Conservation (phyloP, 352 stramenopile species). For the Blastocystis sp. region DNA sequence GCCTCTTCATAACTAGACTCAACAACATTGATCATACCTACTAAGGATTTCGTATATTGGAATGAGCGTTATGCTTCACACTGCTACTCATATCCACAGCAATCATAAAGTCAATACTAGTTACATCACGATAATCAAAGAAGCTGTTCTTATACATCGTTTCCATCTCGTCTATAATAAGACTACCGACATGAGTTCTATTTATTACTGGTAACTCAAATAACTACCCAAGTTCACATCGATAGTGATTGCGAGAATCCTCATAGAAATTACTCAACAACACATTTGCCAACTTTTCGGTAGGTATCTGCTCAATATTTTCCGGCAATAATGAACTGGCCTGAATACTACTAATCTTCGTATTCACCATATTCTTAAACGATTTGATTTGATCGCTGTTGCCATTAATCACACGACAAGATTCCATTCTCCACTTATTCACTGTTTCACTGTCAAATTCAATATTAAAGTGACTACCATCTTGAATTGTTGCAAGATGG, state of each 20-base stretch:
- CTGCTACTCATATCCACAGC: conserved; percentile 46
- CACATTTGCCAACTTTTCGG: background rate
- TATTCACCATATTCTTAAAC: background rate
- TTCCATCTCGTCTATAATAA: background rate
- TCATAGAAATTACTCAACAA: background rate
- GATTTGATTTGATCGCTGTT: background rate
- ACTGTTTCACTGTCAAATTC: background rate
- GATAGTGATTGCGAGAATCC: background rate
- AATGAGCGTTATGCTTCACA: background rate
- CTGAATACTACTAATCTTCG: background rate
- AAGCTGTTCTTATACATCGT: conserved; percentile 29
- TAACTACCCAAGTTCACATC: background rate
- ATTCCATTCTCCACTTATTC: background rate
- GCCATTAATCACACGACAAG: background rate
- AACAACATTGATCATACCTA: background rate
- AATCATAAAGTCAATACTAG: conserved; percentile 46
- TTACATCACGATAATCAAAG: conserved; percentile 28
- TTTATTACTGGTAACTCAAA: background rate
- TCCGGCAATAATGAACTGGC: background rate
- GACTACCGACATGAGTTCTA: background rate
- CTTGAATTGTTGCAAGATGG: background rate
- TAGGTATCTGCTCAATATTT: background rate
- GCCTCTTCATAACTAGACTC: conserved; percentile 43
- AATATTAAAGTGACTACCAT: background rate
- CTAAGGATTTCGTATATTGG: background rate